Evolutionary conservation across 2,329 filamentous ascomycete species (phyloP), one percentile per base, ranked within the genome.

Genomic region (Cyphellophora attinorum): DNA sequence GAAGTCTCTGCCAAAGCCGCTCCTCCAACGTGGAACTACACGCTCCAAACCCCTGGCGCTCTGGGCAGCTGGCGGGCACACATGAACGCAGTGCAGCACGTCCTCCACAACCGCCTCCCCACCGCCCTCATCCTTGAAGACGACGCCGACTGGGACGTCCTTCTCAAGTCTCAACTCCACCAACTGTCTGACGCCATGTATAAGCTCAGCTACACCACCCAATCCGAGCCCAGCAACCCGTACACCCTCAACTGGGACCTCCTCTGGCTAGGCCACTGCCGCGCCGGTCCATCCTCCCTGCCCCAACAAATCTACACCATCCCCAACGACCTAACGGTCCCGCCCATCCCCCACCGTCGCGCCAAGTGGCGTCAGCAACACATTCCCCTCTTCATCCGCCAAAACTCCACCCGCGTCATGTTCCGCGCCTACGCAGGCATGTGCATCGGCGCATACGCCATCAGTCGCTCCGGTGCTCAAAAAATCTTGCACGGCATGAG

Each of bases 161-260:
- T 54, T 12, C 44, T 62, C 23, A 23, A 38, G 19, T 8, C 15
- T 8, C 35, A 38, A 11, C 15, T 41, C n/a, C n/a, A 33, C n/a
- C 11, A 31, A 4, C 19, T 31, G 13, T 14, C 29, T 5, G 6
- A 10, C 3, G 21, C 8, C 21, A 13, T 18, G 4, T 6, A 19
- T 11, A 5, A 10, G 6, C 5, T 31, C 3, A n/a, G n/a, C n/a
- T n/a, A n/a, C n/a, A n/a, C n/a, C n/a, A n/a, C n/a, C n/a, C 21
- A 25, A 25, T 8, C 8, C 8, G 6, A 11, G 3, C 15, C 8
- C 15, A 19, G 10, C 11, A 5, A 4, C 4, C 38, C 68, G 0
- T 72, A 68, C 32, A 65, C 68, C 14, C 59, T 62, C 34, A 53
- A 60, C 37, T 72, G 68, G 68, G 67, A 72, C 38, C 39, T 71